Conservation (phyloP, 768 basidiomycete species). For the Mycena vitilis region DNA sequence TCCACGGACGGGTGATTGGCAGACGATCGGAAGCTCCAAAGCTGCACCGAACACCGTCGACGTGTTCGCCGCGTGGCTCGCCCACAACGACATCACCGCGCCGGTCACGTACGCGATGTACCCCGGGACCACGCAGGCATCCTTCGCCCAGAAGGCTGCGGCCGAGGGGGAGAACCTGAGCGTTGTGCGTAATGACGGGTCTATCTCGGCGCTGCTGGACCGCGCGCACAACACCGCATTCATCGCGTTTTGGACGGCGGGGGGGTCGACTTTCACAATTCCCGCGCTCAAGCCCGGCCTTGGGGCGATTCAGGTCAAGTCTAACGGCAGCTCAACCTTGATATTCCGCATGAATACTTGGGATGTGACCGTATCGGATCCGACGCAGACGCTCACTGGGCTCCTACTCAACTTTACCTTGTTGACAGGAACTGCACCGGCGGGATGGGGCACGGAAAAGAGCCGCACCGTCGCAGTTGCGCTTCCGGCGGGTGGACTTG, state of each 20-base stretch:
- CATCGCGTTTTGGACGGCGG: constrained; percentile 59
- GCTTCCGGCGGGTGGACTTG: constrained; percentile 42
- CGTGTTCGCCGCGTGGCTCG: constrained; percentile 55
- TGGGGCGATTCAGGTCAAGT: constrained; percentile 46
- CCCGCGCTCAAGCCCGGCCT: constrained; percentile 38
- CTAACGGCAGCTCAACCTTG: constrained; percentile 48
- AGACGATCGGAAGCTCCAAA: constrained; percentile 46
- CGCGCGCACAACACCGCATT: constrained; percentile 47
- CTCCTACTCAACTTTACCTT: constrained; percentile 43
- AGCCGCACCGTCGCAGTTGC: constrained; percentile 42
- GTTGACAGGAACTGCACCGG: constrained; percentile 35
- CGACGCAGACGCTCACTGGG: constrained; percentile 53
- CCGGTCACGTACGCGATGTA: constrained; percentile 55
- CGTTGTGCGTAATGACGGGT: constrained; percentile 48
- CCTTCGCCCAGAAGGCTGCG: constrained; percentile 43
- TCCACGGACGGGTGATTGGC: constrained; percentile 46
- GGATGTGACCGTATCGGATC: constrained; percentile 60
- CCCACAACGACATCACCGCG: constrained; percentile 40
- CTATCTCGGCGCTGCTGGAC: constrained; percentile 57
- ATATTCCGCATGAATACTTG: constrained; percentile 48
- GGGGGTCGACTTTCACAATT: constrained; percentile 50
- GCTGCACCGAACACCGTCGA: constrained; percentile 44
- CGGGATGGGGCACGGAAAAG: constrained; percentile 47
- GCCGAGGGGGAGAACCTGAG: constrained; percentile 35
- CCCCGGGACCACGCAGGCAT: constrained; percentile 49